Evolutionary conservation across 352 stramenopile genomes (phyloP), one percentile per base, ranked within the genome.

Genomic region (Pythium monospermum): DNA sequence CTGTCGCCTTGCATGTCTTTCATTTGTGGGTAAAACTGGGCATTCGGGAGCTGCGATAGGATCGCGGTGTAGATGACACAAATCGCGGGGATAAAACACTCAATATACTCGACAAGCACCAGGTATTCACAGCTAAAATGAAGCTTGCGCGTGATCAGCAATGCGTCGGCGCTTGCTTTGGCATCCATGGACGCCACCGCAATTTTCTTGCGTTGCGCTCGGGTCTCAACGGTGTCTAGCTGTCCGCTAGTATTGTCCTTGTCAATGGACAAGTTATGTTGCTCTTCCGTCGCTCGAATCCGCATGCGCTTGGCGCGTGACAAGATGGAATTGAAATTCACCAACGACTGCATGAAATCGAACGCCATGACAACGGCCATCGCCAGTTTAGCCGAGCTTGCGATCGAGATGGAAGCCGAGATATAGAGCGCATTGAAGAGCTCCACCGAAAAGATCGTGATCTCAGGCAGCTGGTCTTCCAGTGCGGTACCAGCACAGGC

Each of bases 391-490:
- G 25, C 28, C 1, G 58, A 65, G n/a, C 42, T 43, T 4, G 55
- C 48, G 21, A 32, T 26, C 18, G 67, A 51, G 48, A 73, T 66
- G 35, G 53, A 66, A 4, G 43, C 46, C 5, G 53, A 46, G 6
- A 71, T 10, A 27, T 69, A 76, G 0, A 76, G 19, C 12, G 56
- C 27, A 25, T 72, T 64, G 44, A 71, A 72, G 21, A 72, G 49
- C 12, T 73, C 52, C 22, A 70, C 59, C 0, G 59, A 59, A 23
- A 71, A 69, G 13, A 71, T 57, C 8, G 59, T 44, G 4, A 57
- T 52, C 46, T 68, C 59, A 0, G 60, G 63, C 8, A 64, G 37
- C 22, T 64, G 33, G 27, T 71, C 62, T 45, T 69, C 51, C 13
- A 75, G 33, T 23, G 62, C 27, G 1, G 42, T 33, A 13, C 22